Evolutionary conservation across 208 protist species (phyloP).

Genomic region (Trypanosoma lewisi): DNA sequence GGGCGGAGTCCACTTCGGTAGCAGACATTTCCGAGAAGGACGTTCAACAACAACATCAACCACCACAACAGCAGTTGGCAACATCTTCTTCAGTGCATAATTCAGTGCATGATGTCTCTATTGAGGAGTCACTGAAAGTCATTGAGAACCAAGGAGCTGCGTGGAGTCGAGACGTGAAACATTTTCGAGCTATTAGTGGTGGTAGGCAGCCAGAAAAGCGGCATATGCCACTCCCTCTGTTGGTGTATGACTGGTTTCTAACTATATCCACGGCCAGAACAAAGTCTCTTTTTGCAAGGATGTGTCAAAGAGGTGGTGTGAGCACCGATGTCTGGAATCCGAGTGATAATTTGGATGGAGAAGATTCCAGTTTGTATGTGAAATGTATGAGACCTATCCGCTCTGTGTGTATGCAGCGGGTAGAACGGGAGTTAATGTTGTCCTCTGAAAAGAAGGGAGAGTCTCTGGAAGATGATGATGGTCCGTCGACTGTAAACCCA

Average conservation of each 20-base stretch:
- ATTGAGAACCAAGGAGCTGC: slow-evolving; percentile 41
- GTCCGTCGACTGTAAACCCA: slow-evolving; percentile 36
- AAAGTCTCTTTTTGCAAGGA: slow-evolving; percentile 5
- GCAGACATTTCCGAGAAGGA: slow-evolving; percentile 15
- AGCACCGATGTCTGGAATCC: background rate
- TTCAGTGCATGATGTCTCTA: background rate
- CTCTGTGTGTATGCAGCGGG: slow-evolving; percentile 4
- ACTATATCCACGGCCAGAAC: slow-evolving; percentile 20
- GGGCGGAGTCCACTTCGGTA: slow-evolving; percentile 34
- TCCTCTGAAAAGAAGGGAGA: background rate
- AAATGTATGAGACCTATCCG: slow-evolving; percentile 21
- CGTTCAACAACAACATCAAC: slow-evolving; percentile 4
- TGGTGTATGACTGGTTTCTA: slow-evolving; percentile 24
- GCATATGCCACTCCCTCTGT: slow-evolving; percentile 6
- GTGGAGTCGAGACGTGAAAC: slow-evolving; percentile 25
- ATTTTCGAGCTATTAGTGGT: background rate
- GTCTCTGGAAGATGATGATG: slow-evolving; percentile 3
- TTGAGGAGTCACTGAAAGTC: background rate
- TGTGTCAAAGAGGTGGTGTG: slow-evolving; percentile 4
- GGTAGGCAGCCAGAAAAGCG: background rate
- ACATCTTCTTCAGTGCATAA: background rate
- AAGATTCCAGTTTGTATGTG: slow-evolving; percentile 11
- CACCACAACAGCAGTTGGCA: background rate
- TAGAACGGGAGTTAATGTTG: background rate
- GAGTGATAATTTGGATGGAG: background rate